A percentile compares a stretch with the other conserved stretches of the same genome.
These are phyloP conservation scores for Closterium sp. DNA, from an alignment of 139 green algal genomes.

Conservation along the genomic window DNA sequence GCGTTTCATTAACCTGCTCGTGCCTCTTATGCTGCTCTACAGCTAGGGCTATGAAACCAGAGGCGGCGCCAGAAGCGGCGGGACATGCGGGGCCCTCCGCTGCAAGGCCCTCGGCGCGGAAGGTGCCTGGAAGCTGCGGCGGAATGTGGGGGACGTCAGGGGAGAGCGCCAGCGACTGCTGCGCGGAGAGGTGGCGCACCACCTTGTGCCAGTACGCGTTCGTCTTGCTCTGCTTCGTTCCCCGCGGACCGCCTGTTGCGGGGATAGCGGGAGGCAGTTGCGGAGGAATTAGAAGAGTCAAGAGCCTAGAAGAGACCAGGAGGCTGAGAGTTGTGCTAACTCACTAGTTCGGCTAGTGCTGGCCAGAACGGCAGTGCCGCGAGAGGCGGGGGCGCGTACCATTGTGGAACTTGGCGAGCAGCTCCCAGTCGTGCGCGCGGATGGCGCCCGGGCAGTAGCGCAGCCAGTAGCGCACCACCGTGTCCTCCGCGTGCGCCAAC, in stretches of 20 bases:
- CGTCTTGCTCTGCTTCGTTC: neutral
- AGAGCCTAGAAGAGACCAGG: too few species aligned
- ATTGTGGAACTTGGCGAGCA: slow-evolving; percentile 39
- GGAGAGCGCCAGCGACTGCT: neutral
- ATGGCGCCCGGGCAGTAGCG: slow-evolving; percentile 35
- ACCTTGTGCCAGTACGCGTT: neutral
- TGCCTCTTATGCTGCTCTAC: neutral
- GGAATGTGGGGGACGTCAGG: neutral
- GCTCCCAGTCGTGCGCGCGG: slow-evolving; percentile 15
- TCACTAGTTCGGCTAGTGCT: too few species aligned
- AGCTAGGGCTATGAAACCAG: neutral
- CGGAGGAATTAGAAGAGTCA: too few species aligned
- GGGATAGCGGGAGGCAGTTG: neutral
- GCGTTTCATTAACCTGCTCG: neutral
- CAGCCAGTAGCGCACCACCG: slow-evolving; percentile 33
- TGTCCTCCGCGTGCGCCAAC: slow-evolving; percentile 32
- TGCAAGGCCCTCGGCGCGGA: neutral
- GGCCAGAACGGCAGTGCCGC: too few species aligned
- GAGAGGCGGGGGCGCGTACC: too few species aligned
- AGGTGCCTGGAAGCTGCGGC: neutral
- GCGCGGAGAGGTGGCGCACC: neutral
- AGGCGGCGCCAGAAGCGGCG: neutral
- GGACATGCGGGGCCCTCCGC: neutral
- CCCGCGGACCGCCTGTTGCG: neutral
- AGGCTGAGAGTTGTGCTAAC: too few species aligned